Evolutionary conservation across 768 basidiomycete genomes (phyloP), one percentile per base, ranked within the genome.

Genomic region (Gyrodon lividus): DNA sequence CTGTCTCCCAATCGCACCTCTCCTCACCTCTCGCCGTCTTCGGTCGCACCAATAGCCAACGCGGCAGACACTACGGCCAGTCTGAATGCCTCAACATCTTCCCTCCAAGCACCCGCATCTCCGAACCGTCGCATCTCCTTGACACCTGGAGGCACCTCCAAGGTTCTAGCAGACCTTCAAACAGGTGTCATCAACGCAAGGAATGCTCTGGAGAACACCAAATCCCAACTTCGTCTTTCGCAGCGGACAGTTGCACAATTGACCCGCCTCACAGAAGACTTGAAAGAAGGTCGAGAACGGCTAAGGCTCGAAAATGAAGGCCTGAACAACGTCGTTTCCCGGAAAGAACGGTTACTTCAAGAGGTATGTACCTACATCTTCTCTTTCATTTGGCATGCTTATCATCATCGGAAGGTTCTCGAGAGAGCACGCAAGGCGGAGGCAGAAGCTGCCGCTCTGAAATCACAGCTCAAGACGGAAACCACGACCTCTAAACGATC

Each of bases 371-470:
- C 19, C n/a, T 51, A 41, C 46, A 3, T 22, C 16, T 17, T 44
- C 28, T 33, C 5, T 14, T n/a, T n/a, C 23, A 31, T 40, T n/a
- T 14, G 35, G 14, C 28, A 54, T 48, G 43, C 41, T 51, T 20
- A 53, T 28, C 5, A 20, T 26, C 20, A 31, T 54, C 35, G 2
- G 13, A 45, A 87, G 86, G 83, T 90, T 13, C 77, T 93, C 28
- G 88, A 89, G 57, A 83, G 92, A 5, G 92, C 92, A 16, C 81
- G 92, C 37, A 89, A 89, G 62, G 92, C 92, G 4, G 92, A 95
- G 66, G 77, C 83, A 0, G 87, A 92, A 61, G 83, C 87, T 3
- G 66, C 80, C 4, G 59, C 78, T 17, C 73, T 93, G 7, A 91
- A 87, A 68, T 59, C 77, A 3, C 84, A 87, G 56, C 79, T 92